Base-by-base conservation (phyloP, 371 early-diverging fungal species). In the Coemansia sp. region DNA sequence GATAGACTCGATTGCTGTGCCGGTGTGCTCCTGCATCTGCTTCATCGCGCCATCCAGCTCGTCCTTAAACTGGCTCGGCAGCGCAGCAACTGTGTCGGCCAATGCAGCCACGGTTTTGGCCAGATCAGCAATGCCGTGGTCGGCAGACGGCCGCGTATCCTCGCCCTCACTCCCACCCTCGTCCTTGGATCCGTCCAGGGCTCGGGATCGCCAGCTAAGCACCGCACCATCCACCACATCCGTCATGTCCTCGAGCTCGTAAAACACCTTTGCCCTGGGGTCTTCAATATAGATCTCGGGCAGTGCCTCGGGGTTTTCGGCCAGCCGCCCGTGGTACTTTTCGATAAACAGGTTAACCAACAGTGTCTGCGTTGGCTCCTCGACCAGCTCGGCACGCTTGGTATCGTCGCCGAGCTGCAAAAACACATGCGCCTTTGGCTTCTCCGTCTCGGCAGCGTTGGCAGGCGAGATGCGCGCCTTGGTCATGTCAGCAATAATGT, bases 211-310 rank as follows among this genome's bases (percentile, higher is more conserved):
- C 67, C 88, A 80, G 65, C 86, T 84, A 9, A 91, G 76, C 8
- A 86, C 83, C 30, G 88, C 68, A 26, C 90, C 83, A 5, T 88
- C 80, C 8, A 84, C 84, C 35, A 91, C 87, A 59, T 91, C 89
- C 5, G 58, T 42, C 30, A 88, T 60, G 59, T 89, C 83, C 51
- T 86, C 87, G 11, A 91, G 81, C 58, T 90, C 89, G 61, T 91
- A 90, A 9, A 84, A 83, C 14, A 89, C 80, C 39, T 80, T 79
- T 5, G 82, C 62, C 5, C 79, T 58, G 1, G 86, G 80, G 58
- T 90, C 90, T 35, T 82, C 82, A 36, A 91, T 85, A 60, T 91
- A 89, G 32, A 90, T 55, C 43, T 62, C 35, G 1, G 67, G 68
- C 45, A 67, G 34, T 5, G 57, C 55, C 11, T 67, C 59, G 13